A percentile compares a stretch with the other conserved stretches of the same genome.
Conservation (phyloP, 2,329 filamentous ascomycete genomes). For the Fusarium aywerte region DNA sequence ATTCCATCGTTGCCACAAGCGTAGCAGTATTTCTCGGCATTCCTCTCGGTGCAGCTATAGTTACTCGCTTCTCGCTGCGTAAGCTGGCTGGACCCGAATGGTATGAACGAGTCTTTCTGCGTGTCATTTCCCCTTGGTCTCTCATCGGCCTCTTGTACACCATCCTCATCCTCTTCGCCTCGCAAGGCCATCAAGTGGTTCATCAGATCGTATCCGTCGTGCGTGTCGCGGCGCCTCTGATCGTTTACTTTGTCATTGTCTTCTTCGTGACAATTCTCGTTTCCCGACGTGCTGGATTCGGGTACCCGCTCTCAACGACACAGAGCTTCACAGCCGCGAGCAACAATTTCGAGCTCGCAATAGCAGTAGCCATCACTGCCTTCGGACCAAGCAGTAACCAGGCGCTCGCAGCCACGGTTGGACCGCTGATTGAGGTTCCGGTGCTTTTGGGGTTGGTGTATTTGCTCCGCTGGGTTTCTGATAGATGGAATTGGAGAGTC, state of each 20-base stretch:
- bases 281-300: constrained; percentile 74
- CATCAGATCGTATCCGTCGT: constrained; percentile 86
- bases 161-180: constrained; percentile 86
- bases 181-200: constrained; percentile 80
- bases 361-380: constrained; percentile 85
- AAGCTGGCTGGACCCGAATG: constrained; percentile 63
- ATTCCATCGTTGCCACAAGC: constrained; percentile 77
- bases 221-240: constrained; percentile 80
- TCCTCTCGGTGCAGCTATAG: constrained; percentile 80
- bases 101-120: constrained; percentile 78
- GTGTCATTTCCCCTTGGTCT: constrained; percentile 75
- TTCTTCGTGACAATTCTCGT: constrained; percentile 76
- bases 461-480: constrained; percentile 69
- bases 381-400: constrained; percentile 83
- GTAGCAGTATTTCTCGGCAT: constrained; percentile 89
- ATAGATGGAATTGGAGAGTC: constrained; percentile 54
- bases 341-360: constrained; percentile 93
- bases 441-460: constrained; percentile 83
- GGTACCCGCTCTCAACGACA: constrained; percentile 75
- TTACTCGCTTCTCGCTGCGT: constrained; percentile 75
- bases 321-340: constrained; percentile 91
- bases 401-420: constrained; percentile 84
- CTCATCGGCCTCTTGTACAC: constrained; percentile 88
- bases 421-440: constrained; percentile 87
- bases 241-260: constrained; percentile 82